A percentile compares a stretch with the other conserved stretches of the same genome.
These are phyloP conservation scores for Meira miltonrushii DNA, from an alignment of 1,284 basidiomycete genomes.

Conservation along the genomic window DNA sequence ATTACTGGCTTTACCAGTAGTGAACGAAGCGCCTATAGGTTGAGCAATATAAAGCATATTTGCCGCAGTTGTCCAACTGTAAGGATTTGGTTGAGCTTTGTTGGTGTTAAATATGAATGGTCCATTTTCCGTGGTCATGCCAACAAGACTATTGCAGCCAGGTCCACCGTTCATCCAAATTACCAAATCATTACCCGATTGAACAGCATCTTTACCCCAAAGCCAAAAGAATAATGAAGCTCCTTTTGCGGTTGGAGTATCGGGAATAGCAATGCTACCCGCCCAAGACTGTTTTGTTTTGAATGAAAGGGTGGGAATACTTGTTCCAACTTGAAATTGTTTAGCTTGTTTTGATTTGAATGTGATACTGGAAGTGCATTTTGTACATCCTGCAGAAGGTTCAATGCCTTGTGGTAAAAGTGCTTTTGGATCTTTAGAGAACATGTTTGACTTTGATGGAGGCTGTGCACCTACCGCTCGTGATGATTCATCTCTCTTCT, in stretches of 20 bases:
- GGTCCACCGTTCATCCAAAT: constrained; percentile 6
- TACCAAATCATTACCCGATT: neutral
- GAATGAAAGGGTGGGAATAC: neutral
- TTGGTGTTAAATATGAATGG: neutral
- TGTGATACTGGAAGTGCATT: neutral
- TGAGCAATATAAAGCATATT: neutral
- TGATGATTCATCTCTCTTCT: too few relatives aligned
- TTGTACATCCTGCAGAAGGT: neutral
- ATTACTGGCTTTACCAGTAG: neutral
- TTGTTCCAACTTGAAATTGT: neutral
- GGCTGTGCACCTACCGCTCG: too few relatives aligned
- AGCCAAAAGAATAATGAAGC: neutral
- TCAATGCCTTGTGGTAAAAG: too few relatives aligned
- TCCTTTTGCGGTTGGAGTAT: neutral
- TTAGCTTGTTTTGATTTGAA: neutral
- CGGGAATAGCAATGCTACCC: neutral
- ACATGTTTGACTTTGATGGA: too few relatives aligned
- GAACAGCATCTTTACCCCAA: neutral
- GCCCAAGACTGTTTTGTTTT: neutral
- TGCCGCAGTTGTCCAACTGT: neutral
- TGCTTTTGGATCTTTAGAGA: too few relatives aligned
- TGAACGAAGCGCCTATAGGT: neutral
- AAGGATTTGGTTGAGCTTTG: neutral
- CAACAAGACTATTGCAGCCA: neutral
- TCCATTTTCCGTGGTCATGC: neutral